These are phyloP conservation scores for Artemisia argyi DNA, from an alignment of 129 eudicot genomes.

Conservation along the genomic window DNA sequence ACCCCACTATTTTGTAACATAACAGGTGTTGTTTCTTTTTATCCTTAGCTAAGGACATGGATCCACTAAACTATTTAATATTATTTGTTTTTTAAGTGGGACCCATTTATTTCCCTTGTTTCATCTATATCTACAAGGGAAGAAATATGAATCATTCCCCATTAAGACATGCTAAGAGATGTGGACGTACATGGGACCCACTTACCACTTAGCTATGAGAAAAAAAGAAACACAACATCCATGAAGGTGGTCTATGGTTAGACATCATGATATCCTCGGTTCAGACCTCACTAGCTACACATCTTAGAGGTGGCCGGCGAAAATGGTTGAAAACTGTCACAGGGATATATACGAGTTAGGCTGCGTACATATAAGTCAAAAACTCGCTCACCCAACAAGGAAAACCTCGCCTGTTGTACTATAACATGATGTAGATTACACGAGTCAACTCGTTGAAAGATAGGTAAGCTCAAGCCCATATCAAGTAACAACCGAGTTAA, in stretches of 20 bases:
- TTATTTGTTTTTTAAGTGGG: too few relatives aligned
- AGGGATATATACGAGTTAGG: not conserved
- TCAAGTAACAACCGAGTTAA: not conserved
- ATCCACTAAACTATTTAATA: too few relatives aligned
- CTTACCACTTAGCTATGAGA: too few relatives aligned
- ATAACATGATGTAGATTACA: not conserved
- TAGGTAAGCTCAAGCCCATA: not conserved
- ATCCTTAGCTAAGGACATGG: too few relatives aligned
- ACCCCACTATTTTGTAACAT: slow-evolving; percentile 16
- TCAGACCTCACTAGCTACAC: not conserved
- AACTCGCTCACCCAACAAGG: not conserved
- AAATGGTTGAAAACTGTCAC: not conserved
- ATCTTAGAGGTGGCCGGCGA: too few relatives aligned
- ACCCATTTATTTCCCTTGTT: too few relatives aligned
- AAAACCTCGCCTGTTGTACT: not conserved
- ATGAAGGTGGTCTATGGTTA: not conserved
- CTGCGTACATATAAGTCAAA: not conserved
- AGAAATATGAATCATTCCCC: too few relatives aligned
- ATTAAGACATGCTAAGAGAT: too few relatives aligned
- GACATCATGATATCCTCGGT: not conserved
- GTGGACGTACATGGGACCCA: too few relatives aligned
- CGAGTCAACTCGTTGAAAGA: slow-evolving; percentile 4
- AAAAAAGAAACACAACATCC: not conserved
- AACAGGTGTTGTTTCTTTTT: too few relatives aligned
- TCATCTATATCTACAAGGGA: too few relatives aligned